Evolutionary conservation across 768 basidiomycete species (phyloP), one percentile per base, ranked within the genome.

Genomic region (Heimioporus sp.): DNA sequence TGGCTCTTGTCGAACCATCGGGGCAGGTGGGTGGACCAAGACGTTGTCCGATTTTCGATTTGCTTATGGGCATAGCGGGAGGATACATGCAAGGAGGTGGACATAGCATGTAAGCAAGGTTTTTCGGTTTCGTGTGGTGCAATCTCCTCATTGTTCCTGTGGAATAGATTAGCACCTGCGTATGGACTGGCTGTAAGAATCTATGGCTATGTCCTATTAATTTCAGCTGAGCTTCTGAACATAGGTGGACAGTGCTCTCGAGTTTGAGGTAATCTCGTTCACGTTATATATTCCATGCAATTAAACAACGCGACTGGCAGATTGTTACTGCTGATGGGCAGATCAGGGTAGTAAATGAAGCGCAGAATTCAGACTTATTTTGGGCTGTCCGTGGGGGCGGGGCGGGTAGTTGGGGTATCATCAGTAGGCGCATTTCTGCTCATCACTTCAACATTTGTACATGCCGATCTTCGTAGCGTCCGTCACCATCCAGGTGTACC

Each of bases 301-400:
- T 20, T 45, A 21, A 47, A 6, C 10, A 39, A 17, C 35, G 7
- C 15, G 12, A 16, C 37, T 16, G 21, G 5, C 40, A 65, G 7
- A 53, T 79, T 10, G 75, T 81, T 5, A 76, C 69, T 12, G 66
- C 77, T 1, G 62, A 70, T 36, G 80, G 78, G 3, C 49, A 67
- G 6, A 57, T 71, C 31, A 61, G 74, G 44, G 70, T 58, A 0
- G 76, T 64, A 17, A 82, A 81, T 51, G 59, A 64, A 4, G 66
- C 68, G 51, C 66, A 71, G 37, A 69, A 81, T 57, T 10, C 66
- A 3, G 77, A 81, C 50, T 67, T 82, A 6, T 82, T 80, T 63
- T 82, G 78, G 76, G 82, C 81, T 2, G 57, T 81, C 20, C 68
- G 79, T 28, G 81, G 80, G 7, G 78, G 76, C 0, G 80, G 80